These are phyloP conservation scores for Arthrobotrys musiformis DNA, from an alignment of 2,329 filamentous ascomycete species.

Conservation along the genomic window DNA sequence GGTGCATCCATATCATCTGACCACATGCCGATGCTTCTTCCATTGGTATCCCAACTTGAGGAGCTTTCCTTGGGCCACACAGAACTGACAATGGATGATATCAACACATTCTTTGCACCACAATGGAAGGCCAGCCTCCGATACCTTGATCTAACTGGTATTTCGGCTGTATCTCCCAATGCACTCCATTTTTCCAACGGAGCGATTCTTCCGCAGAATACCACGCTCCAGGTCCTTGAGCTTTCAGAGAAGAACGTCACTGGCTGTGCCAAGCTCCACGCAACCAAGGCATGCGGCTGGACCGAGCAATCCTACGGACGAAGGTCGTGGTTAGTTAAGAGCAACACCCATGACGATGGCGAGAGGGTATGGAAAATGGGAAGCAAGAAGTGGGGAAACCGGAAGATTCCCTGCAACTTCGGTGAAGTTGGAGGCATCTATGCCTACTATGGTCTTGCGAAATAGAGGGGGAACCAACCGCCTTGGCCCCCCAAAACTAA, in stretches of 20 bases:
- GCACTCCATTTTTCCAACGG: slow-evolving; percentile 70
- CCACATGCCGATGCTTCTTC: slow-evolving; percentile 73
- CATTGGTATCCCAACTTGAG: slow-evolving; percentile 77
- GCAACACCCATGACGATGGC: slow-evolving; percentile 64
- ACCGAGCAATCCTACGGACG: slow-evolving; percentile 69
- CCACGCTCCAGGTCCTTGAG: slow-evolving; percentile 80
- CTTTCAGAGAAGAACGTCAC: slow-evolving; percentile 75
- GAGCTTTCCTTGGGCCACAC: slow-evolving; percentile 78
- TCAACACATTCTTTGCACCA: slow-evolving; percentile 73
- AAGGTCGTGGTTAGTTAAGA: slow-evolving; percentile 73
- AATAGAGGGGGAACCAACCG: slow-evolving; percentile 33
- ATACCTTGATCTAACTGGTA: slow-evolving; percentile 81
- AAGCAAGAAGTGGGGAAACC: slow-evolving; percentile 84
- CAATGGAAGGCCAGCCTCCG: slow-evolving; percentile 67
- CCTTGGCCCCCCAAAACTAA: background rate
- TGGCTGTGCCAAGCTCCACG: slow-evolving; percentile 66
- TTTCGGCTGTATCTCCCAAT: slow-evolving; percentile 69
- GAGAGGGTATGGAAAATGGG: slow-evolving; percentile 82
- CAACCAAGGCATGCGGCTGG: slow-evolving; percentile 47
- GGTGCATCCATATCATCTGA: slow-evolving; percentile 75
- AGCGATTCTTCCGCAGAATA: slow-evolving; percentile 64
- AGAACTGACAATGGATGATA: slow-evolving; percentile 72
- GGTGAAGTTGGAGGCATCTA: slow-evolving; percentile 71
- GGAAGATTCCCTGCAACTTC: slow-evolving; percentile 71
- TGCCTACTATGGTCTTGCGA: slow-evolving; percentile 69